These are phyloP conservation scores for Suillus alpinus DNA, from an alignment of 768 basidiomycete species.

Conservation along the genomic window DNA sequence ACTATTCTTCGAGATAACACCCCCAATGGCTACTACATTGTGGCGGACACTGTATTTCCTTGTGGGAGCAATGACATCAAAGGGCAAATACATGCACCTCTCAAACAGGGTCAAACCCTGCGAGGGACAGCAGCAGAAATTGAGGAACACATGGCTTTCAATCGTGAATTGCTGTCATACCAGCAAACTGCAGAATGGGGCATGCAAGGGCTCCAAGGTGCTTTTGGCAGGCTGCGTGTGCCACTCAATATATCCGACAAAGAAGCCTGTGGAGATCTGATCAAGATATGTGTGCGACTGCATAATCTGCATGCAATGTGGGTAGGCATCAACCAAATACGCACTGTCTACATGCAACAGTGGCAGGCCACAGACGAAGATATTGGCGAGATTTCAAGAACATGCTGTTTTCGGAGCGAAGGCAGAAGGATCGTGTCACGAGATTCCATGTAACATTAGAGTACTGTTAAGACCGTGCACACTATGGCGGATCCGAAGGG, in stretches of 20 bases:
- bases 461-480: too few species aligned
- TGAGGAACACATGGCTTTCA: slow-evolving; percentile 22
- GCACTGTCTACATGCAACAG: slow-evolving; percentile 6
- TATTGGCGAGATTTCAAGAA: too few species aligned
- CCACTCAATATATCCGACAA: slow-evolving; percentile 36
- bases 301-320: slow-evolving; percentile 34
- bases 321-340: slow-evolving; percentile 43
- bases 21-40: slow-evolving; percentile 41
- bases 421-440: background rate
- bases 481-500: too few species aligned
- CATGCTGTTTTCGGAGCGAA: too few species aligned
- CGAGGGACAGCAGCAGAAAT: slow-evolving; percentile 15
- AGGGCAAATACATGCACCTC: slow-evolving; percentile 35
- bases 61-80: slow-evolving; percentile 29
- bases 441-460: background rate
- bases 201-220: slow-evolving; percentile 41
- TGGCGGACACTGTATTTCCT: slow-evolving; percentile 48
- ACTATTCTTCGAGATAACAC: slow-evolving; percentile 29
- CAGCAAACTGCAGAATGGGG: slow-evolving; percentile 54
- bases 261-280: slow-evolving; percentile 25
- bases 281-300: slow-evolving; percentile 35
- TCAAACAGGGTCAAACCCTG: slow-evolving; percentile 31
- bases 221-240: slow-evolving; percentile 43
- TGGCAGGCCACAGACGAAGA: too few species aligned
- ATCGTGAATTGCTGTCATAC: slow-evolving; percentile 42